A percentile compares a stretch with the other conserved stretches of the same genome.
phyloP scores from a whole-genome alignment of 108 stramenopile species.

The Skeletonema grethae region DNA sequence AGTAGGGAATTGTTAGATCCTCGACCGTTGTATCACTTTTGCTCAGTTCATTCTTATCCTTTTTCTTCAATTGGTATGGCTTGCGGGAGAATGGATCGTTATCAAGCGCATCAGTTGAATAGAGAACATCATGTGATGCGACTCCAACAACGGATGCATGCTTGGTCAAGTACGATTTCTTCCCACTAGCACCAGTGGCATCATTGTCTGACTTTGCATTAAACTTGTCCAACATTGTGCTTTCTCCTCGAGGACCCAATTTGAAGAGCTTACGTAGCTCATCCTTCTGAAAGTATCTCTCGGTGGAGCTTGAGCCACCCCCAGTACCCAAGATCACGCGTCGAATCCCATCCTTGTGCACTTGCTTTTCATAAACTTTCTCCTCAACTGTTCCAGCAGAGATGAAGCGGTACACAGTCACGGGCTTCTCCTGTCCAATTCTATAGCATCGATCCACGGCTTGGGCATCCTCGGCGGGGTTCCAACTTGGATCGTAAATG shows the following conservation, averaged over 20 bases:
- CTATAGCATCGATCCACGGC: constrained; percentile 89
- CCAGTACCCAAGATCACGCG: constrained; percentile 54
- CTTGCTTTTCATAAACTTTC: constrained; percentile 68
- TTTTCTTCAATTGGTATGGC: constrained; percentile 24
- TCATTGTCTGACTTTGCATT: constrained; percentile 28
- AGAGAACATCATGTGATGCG: constrained; percentile 77
- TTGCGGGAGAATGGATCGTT: constrained; percentile 32
- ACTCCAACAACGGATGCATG: constrained; percentile 69
- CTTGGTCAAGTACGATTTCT: constrained; percentile 49
- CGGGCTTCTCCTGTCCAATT: constrained; percentile 92
- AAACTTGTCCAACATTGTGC: constrained; percentile 64
- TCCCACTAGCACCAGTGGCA: constrained; percentile 33
- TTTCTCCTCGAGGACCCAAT: constrained; percentile 61
- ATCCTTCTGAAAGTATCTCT: constrained; percentile 68
- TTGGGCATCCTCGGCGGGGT: constrained; percentile 95
- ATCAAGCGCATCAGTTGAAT: constrained; percentile 27
- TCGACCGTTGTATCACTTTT: constrained; percentile 7
- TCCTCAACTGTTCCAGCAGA: constrained; percentile 93
- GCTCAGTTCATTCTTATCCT: neutral
- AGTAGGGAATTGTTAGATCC: constrained; percentile 23
- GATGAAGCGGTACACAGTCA: constrained; percentile 94
- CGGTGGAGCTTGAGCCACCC: constrained; percentile 43
- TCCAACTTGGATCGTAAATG: constrained; percentile 85
- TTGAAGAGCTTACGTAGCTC: constrained; percentile 74
- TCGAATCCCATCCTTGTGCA: constrained; percentile 86